Base-by-base conservation (phyloP, 106 monocot genomes). In the Acanthochlamys bracteata region DNA sequence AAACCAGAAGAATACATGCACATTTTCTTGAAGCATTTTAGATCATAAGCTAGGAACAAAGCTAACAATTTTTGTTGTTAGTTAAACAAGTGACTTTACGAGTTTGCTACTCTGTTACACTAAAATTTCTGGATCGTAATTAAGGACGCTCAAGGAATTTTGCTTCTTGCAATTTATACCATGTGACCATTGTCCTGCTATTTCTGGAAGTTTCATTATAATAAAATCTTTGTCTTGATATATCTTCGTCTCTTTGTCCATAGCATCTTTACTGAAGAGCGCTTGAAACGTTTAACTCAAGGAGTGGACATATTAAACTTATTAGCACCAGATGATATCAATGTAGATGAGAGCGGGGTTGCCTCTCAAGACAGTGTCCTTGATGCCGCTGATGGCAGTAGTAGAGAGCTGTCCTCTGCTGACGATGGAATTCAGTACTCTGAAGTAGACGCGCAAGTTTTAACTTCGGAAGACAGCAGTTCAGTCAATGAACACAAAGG, bases 221-320 rank as follows among this genome's bases (percentile, higher is more conserved):
- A 49, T 49, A 9, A 9, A 14, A 17, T 49, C 17, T 10, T 12
- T 49, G 10, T 49, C 49, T 49, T 49, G 12, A 49, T 14, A 14
- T 49, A 9, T 55, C 12, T 54, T 55, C 17, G 51, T 51, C 8
- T 19, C 20, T 76, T 61, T 56, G 25, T 21, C 15, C 83, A 72
- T 71, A 98, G 98, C 79, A 89, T 98, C 45, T 80, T 98, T 60
- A 66, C 79, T 61, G 98, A 98, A 76, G 98, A 98, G 79, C 82
- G 88, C 24, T 73, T 89, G 57, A 76, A 92, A 51, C 80, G 77
- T 53, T 66, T 92, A 26, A 80, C 78, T 33, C 70, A 85, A 75
- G 98, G 90, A 59, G 68, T 83, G 67, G 81, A 78, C 49, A 43
- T 98, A 80, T 59, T 98, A 41, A 83, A 75, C 66, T 71, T 92